These are phyloP conservation scores for Cerioporus squamosus DNA, from an alignment of 1,284 basidiomycete species.

Conservation along the genomic window DNA sequence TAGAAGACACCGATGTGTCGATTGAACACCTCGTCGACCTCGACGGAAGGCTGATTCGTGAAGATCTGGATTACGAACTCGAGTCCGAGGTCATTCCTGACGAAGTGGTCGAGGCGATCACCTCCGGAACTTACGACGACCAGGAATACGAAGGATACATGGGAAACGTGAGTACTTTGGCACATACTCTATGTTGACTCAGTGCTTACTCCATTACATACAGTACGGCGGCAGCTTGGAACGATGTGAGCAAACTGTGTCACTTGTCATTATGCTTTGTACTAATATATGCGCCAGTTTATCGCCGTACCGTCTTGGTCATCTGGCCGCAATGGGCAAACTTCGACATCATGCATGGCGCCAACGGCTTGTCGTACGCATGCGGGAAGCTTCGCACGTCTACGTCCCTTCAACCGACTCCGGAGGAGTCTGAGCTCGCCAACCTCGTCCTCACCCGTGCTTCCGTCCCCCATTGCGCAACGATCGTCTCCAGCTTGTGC, in stretches of 20 bases:
- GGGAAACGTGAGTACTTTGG: slow-evolving; percentile 45
- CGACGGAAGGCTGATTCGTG: slow-evolving; percentile 32
- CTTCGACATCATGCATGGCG: slow-evolving; percentile 28
- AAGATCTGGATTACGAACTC: slow-evolving; percentile 31
- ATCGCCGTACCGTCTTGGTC: slow-evolving; percentile 46
- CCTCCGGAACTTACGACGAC: slow-evolving; percentile 40
- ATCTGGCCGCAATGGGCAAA: slow-evolving; percentile 39
- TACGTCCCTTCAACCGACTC: neutral
- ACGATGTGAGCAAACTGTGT: neutral
- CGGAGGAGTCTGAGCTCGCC: slow-evolving; percentile 1
- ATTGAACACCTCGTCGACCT: slow-evolving; percentile 43
- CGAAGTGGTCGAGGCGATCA: slow-evolving; percentile 32
- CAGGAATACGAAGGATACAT: slow-evolving; percentile 46
- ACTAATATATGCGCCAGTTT: slow-evolving; percentile 35
- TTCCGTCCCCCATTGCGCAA: neutral
- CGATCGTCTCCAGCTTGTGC: neutral
- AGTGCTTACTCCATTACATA: neutral
- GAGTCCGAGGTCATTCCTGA: slow-evolving; percentile 39
- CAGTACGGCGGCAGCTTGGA: neutral
- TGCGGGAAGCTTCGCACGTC: slow-evolving; percentile 9
- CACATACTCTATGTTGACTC: neutral
- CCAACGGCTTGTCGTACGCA: slow-evolving; percentile 7
- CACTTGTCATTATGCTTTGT: neutral
- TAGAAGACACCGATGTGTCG: slow-evolving; percentile 26
- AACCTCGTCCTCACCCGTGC: no score